Base-by-base conservation (phyloP, 768 basidiomycete species). In the Mycena sanguinolenta region DNA sequence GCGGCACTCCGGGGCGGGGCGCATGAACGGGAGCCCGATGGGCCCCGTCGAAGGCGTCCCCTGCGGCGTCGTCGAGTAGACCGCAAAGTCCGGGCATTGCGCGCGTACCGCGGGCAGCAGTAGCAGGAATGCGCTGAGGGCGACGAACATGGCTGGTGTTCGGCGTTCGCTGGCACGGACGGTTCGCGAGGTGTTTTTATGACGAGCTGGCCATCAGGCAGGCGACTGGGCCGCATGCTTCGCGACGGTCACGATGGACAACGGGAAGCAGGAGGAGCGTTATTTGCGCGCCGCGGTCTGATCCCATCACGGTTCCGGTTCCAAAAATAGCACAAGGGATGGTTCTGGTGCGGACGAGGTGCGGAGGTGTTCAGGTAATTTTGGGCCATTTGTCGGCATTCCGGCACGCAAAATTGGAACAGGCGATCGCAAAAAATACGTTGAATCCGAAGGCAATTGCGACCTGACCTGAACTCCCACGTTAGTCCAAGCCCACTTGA, bases 1-100 rank as follows among this genome's bases (percentile, higher is more conserved):
- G 36, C 88, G 80, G 63, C 88, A 89, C 8, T 76, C 80, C 2
- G 79, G 81, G 19, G 77, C 76, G 9, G 86, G 46, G 3, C 87
- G 78, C 87, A 89, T 89, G 74, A 78, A 84, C n/a, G 88, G 87
- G 60, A 88, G 74, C 2, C 78, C 78, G 38, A 89, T 73, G n/a
- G 83, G 81, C 5, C 87, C 68, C 32, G 52, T 59, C 14, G 68
- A 69, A 0, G 63, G 68, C 10, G 62, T 69, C 13, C 68, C 68
- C n/a, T 69, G 27, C 3, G 68, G 57, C 9, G 49, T 55, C 8
- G 68, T 60, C 30, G 68, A 58, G 39, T 69, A 69, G 1, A 30
- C 54, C 17, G 68, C 62, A 19, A 69, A 69, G 36, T 64, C 63
- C 17, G 63, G 62, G 7, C 68, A 69, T 0, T 25, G 14, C 25